Evolutionary conservation across 768 basidiomycete species (phyloP), one percentile per base, ranked within the genome.

Genomic region (Xerocomus potaroensis): DNA sequence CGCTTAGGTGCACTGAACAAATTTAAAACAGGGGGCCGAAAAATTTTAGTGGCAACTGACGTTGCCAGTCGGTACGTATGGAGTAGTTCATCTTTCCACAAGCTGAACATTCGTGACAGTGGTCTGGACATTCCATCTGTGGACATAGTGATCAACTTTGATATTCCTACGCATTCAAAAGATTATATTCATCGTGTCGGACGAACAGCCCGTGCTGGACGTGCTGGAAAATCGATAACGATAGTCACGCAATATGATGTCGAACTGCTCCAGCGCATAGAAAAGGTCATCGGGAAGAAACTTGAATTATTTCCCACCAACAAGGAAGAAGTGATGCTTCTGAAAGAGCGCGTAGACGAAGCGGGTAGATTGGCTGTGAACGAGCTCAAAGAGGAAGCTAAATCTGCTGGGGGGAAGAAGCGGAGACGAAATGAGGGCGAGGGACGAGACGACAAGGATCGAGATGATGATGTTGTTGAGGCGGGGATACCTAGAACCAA

Each of bases 141-240:
- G 31, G 96, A 99, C 61, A 73, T 94, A 29, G 94, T 99, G 47
- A 90, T 99, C 68, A 99, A 99, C 69, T 99, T 91, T 65, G 94
- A 96, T 66, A 87, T 97, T 53, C 96, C 96, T 1, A 91, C 91
- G 1, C 91, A 98, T 64, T 97, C 94, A 14, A 98, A 99, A 72
- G 96, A 98, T 66, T 99, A 99, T 68, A 96, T 99, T 41, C 96
- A 99, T 64, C 83, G 96, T 35, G 96, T 99, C 9, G 96, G 96
- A 31, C 82, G 96, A 47, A 99, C 96, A 26, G 96, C 96, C 6
- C 87, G 96, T 61, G 96, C 96, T 3, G 96, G 96, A n/a, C 81
- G 96, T 34, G 83, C 92, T 2, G 96, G 96, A 35, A 97, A 97
- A 71, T 85, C 91, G 1, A 88, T 99, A 58, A 96, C 94, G n/a